Evolutionary conservation across 345 rosid species (phyloP), one percentile per base, ranked within the genome.

Genomic region (Cardamine resedifolia): DNA sequence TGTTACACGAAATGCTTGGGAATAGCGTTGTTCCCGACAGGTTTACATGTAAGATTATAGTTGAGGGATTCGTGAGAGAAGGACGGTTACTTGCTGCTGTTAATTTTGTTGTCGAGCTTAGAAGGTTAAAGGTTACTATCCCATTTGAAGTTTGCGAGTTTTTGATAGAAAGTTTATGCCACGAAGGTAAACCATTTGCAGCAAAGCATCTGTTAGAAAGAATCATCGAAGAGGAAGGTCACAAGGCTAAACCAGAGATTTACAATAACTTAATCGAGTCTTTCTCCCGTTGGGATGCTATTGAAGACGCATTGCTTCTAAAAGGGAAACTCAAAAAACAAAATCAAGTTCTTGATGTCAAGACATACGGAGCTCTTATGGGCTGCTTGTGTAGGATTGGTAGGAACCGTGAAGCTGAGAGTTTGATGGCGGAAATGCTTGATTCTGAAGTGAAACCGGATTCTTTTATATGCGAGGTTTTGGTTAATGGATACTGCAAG

Each of bases 161-260:
- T 78, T 62, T 91, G 64, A 81, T 88, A 15, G 83, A 80, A 52
- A 75, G 82, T 28, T 70, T 94, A 30, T 91, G 98, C 51, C 65
- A 53, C 6, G 90, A 86, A 72, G 83, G 84, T 67, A 87, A 81
- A 24, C 96, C 93, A 2, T 86, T 94, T 82, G 97, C 98, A 16
- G 97, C 96, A n/a, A 91, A 83, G 80, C 86, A 69, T 81, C 84
- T 85, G 31, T 66, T 88, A 18, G 84, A 71, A 18, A 75, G 87
- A 80, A 81, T 85, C 68, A 59, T 19, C 18, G 64, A 50, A 45
- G 75, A 57, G 24, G 80, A 79, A 44, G 90, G 86, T 69, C 79
- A 82, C 56, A 58, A 47, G 38, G 90, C 87, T 33, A 78, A 38
- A 51, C 58, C 61, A 58, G 80, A 78, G 68, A 80, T 62, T 26